These are phyloP conservation scores for Drechmeria coniospora DNA, from an alignment of 2,329 filamentous ascomycete genomes.

Conservation along the genomic window DNA sequence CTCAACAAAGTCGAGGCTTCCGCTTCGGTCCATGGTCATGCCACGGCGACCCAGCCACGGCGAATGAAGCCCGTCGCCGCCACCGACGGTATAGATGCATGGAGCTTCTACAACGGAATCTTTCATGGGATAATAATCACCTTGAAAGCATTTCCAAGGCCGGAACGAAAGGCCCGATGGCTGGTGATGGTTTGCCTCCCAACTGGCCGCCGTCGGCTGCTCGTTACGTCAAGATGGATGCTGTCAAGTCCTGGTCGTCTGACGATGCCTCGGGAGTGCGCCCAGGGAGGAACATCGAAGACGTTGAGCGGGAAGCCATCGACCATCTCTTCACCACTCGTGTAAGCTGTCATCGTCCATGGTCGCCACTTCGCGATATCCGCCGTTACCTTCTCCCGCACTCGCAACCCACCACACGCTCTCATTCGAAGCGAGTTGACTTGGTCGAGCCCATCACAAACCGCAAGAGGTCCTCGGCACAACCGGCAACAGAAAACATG, in stretches of 20 bases:
- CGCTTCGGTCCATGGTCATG: slow-evolving; percentile 33
- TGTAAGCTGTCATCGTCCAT: slow-evolving; percentile 11
- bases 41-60: slow-evolving; percentile 23
- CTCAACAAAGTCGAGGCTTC: slow-evolving; percentile 24
- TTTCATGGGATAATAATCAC: slow-evolving; percentile 29
- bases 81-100: slow-evolving; percentile 30
- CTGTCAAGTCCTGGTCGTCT: slow-evolving; percentile 19
- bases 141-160: slow-evolving; percentile 18
- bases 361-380: slow-evolving; percentile 17
- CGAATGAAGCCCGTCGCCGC: slow-evolving; percentile 28
- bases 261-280: slow-evolving; percentile 22
- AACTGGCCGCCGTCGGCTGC: slow-evolving; percentile 15
- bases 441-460: slow-evolving; percentile 49
- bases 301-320: slow-evolving; percentile 28
- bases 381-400: slow-evolving; percentile 16
- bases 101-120: slow-evolving; percentile 26
- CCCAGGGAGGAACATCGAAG: slow-evolving; percentile 26
- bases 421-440: no score
- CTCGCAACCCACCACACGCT: no score
- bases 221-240: slow-evolving; percentile 20
- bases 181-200: slow-evolving; percentile 10
- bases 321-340: slow-evolving; percentile 21
- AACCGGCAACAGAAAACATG: no score
- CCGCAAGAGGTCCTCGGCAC: slow-evolving; percentile 18
- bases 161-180: slow-evolving; percentile 25